Evolutionary conservation across 768 basidiomycete species (phyloP), one percentile per base, ranked within the genome.

Genomic region (Lepiota venenata): DNA sequence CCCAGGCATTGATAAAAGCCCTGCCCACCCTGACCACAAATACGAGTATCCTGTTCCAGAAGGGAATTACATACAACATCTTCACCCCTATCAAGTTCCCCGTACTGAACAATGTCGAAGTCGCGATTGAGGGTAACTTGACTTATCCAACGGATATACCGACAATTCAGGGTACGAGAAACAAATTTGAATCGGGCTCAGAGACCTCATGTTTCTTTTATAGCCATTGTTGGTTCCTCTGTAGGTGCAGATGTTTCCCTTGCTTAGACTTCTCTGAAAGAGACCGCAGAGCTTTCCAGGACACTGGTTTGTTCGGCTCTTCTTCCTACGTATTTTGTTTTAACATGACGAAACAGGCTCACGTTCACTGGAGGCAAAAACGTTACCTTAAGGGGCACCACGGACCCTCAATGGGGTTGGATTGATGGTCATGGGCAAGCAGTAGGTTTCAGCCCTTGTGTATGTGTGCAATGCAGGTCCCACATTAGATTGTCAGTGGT

Each of bases 361-460:
- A 61, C 76, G 1, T 82, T 84, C 56, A 67, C 65, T 2, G 80
- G 78, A 11, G 82, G 84, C 3, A 75, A 63, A 38, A 84, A 84
- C 51, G 79, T 85, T 41, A 84, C 82, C 9, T 63, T 87, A 6
- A 69, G 79, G 22, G 82, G 85, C 0, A 76, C 78, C 18, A 67
- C 63, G 10, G 78, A 85, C 56, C 77, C 80, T 0, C 55, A 79
- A 2, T 81, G 80, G 80, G 83, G 84, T n/a, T 85, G 83, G 83
- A 74, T 86, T 0, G 77, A 84, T 58, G 79, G 71, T 1, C 77
- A 85, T 47, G 84, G 84, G 1, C 81, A 84, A 67, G 72, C 72
- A 29, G 79, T 77, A 52, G 47, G 69, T 64, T 4, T 21, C 29
- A 2, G 11, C 32, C 38, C 27, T 16, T 36, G 2, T 2, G 1